Conservation (phyloP, 306 rosid species). For the Elaeagnus macrophylla region DNA sequence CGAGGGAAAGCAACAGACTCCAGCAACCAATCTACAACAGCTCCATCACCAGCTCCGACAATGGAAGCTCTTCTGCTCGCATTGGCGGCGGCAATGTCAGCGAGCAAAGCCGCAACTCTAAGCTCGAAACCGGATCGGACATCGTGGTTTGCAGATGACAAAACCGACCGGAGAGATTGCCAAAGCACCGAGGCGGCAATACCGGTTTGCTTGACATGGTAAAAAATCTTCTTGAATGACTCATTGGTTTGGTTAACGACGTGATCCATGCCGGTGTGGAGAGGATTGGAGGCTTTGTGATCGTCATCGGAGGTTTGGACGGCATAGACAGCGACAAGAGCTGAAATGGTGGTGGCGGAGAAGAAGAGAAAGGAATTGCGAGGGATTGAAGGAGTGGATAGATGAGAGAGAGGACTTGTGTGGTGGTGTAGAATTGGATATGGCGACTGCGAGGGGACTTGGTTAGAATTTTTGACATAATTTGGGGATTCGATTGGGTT, state of each 20-base stretch:
- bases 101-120: constrained; percentile 80
- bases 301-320: constrained; percentile 20
- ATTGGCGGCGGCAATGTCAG: constrained; percentile 80
- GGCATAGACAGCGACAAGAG: constrained; percentile 40
- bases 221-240: constrained; percentile 41
- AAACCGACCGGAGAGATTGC: constrained; percentile 73
- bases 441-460: constrained; percentile 20
- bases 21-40: constrained; percentile 86
- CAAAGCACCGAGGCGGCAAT: constrained; percentile 70
- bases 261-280: constrained; percentile 36
- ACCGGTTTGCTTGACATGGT: constrained; percentile 60
- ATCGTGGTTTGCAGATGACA: constrained; percentile 88
- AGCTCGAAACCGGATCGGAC: constrained; percentile 89
- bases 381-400: constrained; percentile 19
- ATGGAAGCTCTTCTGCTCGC: constrained; percentile 68
- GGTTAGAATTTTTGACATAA: constrained; percentile 24
- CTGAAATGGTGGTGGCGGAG: constrained; percentile 48
- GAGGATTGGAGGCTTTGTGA: constrained; percentile 25
- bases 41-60: constrained; percentile 85
- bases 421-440: constrained; percentile 10
- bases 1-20: constrained; percentile 68
- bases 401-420: constrained; percentile 8
- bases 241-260: constrained; percentile 38
- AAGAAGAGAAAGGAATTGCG: constrained; percentile 34
- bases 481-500: constrained; percentile 11